phyloP scores from a whole-genome alignment of 2,329 filamentous ascomycete species.

The Neophaeococcomyces aloes region DNA sequence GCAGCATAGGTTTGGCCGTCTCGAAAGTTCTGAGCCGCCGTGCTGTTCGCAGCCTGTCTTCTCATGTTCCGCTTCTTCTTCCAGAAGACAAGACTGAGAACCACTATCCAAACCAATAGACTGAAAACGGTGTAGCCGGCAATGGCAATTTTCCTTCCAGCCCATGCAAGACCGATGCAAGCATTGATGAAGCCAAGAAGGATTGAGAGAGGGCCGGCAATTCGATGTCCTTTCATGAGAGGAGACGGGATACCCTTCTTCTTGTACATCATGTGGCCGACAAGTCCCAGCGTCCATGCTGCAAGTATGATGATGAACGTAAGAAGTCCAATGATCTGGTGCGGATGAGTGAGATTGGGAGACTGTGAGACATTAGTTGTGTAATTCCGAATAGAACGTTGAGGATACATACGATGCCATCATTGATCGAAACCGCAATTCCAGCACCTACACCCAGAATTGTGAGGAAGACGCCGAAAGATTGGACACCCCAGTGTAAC shows the following conservation, averaged over 20 bases:
- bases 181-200: conserved; percentile 46
- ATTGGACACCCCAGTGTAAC: conserved; percentile 48
- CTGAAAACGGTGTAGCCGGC: conserved; percentile 41
- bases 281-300: conserved; percentile 45
- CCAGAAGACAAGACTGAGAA: conserved; percentile 29
- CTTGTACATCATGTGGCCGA: conserved; percentile 47
- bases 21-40: conserved; percentile 21
- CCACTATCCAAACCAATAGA: conserved; percentile 31
- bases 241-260: conserved; percentile 41
- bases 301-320: conserved; percentile 42
- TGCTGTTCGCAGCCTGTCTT: conserved; percentile 22
- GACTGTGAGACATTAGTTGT: conserved; percentile 22
- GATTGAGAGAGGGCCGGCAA: conserved; percentile 47
- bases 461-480: conserved; percentile 38
- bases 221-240: conserved; percentile 44
- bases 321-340: conserved; percentile 51
- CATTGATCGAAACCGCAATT: conserved; percentile 42
- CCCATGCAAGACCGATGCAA: conserved; percentile 50
- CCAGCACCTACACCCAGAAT: conserved; percentile 44
- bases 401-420: conserved; percentile 43
- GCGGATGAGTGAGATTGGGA: conserved; percentile 44
- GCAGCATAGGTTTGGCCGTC: conserved; percentile 10
- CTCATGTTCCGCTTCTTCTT: conserved; percentile 23
- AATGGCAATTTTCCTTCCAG: conserved; percentile 37
- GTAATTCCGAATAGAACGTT: background rate